Base-by-base conservation (phyloP, 2,329 filamentous ascomycete species). In the Alternaria sp. region DNA sequence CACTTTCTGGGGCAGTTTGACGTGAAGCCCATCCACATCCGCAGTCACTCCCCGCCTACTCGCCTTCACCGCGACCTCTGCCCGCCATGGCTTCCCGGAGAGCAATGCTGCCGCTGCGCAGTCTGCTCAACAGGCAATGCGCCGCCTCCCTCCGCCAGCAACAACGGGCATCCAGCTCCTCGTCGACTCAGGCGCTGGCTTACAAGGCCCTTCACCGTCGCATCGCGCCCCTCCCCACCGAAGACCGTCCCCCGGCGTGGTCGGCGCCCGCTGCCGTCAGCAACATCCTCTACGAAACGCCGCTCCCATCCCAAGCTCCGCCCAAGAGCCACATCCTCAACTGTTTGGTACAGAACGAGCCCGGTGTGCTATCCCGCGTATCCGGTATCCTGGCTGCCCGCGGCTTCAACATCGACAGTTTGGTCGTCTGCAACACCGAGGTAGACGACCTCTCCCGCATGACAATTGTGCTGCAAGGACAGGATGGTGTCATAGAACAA, bases 281-380 rank as follows among this genome's bases (percentile, higher is more conserved):
- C 79, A 97, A 95, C 81, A 99, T 99, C 79, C 92, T 99, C 81
- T 99, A 99, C 86, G 96, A 99, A 87, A 98, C 94, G 4, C 96
- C 96, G 6, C 87, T 92, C 18, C 92, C 94, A 8, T 94, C 93
- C 14, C 87, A 87, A 74, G 90, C 90, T 23, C 95, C 96, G 9
- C 91, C 93, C 47, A 98, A 97, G 85, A 91, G 94, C 58, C 96
- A 99, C 83, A 89, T 99, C 78, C 90, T 99, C 82, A 99, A 99
- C 84, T 99, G 96, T 81, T 88, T 99, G 66, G 96, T 99, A 65
- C 96, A 99, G 83, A 99, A 99, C 84, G 96, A 99, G 85, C 96
- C 96, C 12, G 96, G 96, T 84, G 96, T 99, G 61, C 86, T 99
- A 62, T 98, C 95, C 56, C 94, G 96, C 64, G 93, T 99, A 10